phyloP scores from a whole-genome alignment of 2,329 filamentous ascomycete species.

The Talaromyces funiculosus region DNA sequence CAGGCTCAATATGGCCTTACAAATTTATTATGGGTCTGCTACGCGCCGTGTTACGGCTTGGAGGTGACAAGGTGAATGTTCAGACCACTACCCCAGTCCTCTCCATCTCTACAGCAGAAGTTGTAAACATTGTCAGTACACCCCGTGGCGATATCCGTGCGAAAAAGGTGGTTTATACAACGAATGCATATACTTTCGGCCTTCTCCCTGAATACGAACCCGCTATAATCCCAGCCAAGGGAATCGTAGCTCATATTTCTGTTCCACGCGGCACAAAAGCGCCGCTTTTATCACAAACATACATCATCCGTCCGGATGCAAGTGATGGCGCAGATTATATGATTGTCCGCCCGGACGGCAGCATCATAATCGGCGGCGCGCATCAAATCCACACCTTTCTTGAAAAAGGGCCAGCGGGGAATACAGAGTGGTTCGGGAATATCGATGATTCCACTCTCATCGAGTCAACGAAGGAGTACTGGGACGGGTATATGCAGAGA shows the following conservation, averaged over 20 bases:
- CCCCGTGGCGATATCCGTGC: conserved; percentile 61
- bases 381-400: conserved; percentile 39
- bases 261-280: conserved; percentile 12
- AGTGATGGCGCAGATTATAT: conserved; percentile 55
- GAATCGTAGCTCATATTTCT: conserved; percentile 39
- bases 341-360: conserved; percentile 51
- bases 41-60: not conserved
- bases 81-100: conserved; percentile 49
- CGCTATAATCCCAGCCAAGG: conserved; percentile 73
- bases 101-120: conserved; percentile 19
- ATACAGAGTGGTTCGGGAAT: conserved; percentile 42
- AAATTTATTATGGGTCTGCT: conserved; percentile 59
- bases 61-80: conserved; percentile 42
- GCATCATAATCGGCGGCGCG: conserved; percentile 60
- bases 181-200: conserved; percentile 77
- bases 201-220: conserved; percentile 65
- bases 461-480: conserved; percentile 38
- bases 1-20: conserved; percentile 55
- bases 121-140: conserved; percentile 51
- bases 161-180: conserved; percentile 66
- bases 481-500: conserved; percentile 35
- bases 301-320: conserved; percentile 51
- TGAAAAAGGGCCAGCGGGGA: conserved; percentile 1
- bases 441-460: conserved; percentile 48
- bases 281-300: conserved; percentile 44